A percentile compares a stretch with the other conserved stretches of the same genome.
phyloP scores from a whole-genome alignment of 1,284 basidiomycete species.

The Coniferiporia weirii region DNA sequence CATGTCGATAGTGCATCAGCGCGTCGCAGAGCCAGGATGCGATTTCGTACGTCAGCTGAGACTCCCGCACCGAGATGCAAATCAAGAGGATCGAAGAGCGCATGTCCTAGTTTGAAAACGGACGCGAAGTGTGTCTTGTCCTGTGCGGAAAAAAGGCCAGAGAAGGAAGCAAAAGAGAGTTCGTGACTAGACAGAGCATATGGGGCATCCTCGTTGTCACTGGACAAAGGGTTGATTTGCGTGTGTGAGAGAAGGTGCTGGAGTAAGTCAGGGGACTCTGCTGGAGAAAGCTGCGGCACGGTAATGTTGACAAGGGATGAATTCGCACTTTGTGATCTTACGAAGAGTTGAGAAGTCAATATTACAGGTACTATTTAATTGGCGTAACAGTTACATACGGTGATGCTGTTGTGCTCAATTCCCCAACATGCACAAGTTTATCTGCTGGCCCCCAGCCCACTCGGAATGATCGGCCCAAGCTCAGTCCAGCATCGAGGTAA shows the following conservation, averaged over 20 bases:
- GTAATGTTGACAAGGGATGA: conserved; percentile 51
- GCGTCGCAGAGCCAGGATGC: conserved; percentile 62
- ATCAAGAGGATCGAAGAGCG: conserved; percentile 83
- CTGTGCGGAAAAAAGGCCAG: conserved; percentile 64
- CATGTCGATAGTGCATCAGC: conserved; percentile 83
- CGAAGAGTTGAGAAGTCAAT: conserved; percentile 16
- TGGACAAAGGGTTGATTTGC: conserved; percentile 48
- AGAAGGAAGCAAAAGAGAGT: conserved; percentile 80
- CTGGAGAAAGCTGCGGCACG: conserved; percentile 38
- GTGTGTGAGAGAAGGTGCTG: conserved; percentile 78
- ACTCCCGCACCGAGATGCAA: conserved; percentile 54
- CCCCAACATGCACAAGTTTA: conserved; percentile 70
- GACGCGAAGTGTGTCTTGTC: conserved; percentile 76
- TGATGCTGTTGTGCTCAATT: conserved; percentile 54
- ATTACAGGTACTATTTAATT: conserved; percentile 8
- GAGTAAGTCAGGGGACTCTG: conserved; percentile 47
- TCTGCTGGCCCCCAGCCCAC: conserved; percentile 89
- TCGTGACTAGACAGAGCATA: conserved; percentile 47
- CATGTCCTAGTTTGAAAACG: conserved; percentile 85
- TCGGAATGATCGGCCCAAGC: conserved; percentile 85
- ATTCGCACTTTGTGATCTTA: conserved; percentile 49
- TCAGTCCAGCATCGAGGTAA: conserved; percentile 76
- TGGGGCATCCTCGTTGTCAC: conserved; percentile 53
- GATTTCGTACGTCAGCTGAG: conserved; percentile 54
- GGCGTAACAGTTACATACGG: conserved; percentile 35